Evolutionary conservation across 306 rosid genomes (phyloP), one percentile per base, ranked within the genome.

Genomic region (Calophaca sinica): DNA sequence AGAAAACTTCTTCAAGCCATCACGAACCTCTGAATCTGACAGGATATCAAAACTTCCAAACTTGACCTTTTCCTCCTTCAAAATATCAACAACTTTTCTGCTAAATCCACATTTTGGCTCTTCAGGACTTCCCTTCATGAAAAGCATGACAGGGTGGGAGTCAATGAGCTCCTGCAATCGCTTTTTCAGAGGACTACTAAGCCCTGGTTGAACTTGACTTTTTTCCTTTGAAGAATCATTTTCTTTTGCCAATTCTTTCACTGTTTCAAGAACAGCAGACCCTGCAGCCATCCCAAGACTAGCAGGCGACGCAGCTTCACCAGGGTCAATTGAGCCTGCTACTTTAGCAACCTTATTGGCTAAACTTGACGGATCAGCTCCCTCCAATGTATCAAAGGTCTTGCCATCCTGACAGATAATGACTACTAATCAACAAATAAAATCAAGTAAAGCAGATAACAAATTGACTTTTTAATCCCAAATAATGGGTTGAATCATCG

Each of bases 291-390:
- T 79, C 78, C 98, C 98, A 73, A 91, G 96, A 80, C 96, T 90
- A 9, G 97, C 97, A 9, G 97, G 92, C 80, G 96, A 86, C 58
- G 99, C 97, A 80, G 93, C 85, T 73, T 88, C 88, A 52, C 96
- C 93, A 72, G 93, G 84, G 63, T 65, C 75, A 72, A 88, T 68
- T 12, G 89, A 69, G 31, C 97, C 97, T 60, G 93, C 92, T 76
- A 92, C 83, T 88, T 86, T 94, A 62, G 96, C 88, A 79, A 91
- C 92, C 84, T 90, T 94, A 84, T 94, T 88, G 55, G 97, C 96
- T 88, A 94, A 85, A 86, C 99, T 92, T 75, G 99, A 88, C 9
- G 99, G 99, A 87, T 94, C 97, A 14, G 99, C 97, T 51, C 97
- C 99, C 88, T 94, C 99, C 84, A 94, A 84, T 68, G 93, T 84